Evolutionary conservation across 768 basidiomycete species (phyloP).

Genomic region (Porphyrellus cyaneotinctus): DNA sequence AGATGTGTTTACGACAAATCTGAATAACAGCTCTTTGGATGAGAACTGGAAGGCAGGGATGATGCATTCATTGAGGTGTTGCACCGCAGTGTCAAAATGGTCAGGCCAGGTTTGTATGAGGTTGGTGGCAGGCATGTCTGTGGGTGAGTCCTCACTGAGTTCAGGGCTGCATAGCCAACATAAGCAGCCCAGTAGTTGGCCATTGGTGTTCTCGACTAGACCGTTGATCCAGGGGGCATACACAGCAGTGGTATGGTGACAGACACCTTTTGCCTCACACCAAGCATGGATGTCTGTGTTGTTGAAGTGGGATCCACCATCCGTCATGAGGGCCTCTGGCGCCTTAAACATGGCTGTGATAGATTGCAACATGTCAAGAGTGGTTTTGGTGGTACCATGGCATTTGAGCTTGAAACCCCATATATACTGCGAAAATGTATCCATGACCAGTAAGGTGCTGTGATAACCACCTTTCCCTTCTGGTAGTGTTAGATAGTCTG

Average conservation of each 20-base stretch:
- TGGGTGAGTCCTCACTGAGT: conserved; percentile 21
- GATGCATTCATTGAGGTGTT: not conserved
- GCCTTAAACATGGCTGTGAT: conserved; percentile 24
- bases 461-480: conserved; percentile 31
- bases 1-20: not conserved
- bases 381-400: conserved; percentile 27
- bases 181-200: conserved; percentile 25
- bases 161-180: conserved; percentile 33
- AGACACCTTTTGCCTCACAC: conserved; percentile 21
- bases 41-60: not conserved
- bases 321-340: conserved; percentile 35
- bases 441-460: conserved; percentile 27
- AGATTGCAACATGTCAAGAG: conserved; percentile 11
- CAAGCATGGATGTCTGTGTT: conserved; percentile 27
- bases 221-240: conserved; percentile 44
- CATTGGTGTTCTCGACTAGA: conserved; percentile 34
- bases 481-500: conserved; percentile 34
- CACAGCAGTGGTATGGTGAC: conserved; percentile 22
- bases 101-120: not conserved
- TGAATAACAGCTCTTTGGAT: not conserved
- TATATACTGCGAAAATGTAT: conserved; percentile 26
- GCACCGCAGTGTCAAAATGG: not conserved
- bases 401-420: conserved; percentile 32
- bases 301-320: conserved; percentile 37
- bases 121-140: not conserved